Evolutionary conservation across 1,139 yeast genomes (phyloP).

Genomic region (Protomyces inundatus): DNA sequence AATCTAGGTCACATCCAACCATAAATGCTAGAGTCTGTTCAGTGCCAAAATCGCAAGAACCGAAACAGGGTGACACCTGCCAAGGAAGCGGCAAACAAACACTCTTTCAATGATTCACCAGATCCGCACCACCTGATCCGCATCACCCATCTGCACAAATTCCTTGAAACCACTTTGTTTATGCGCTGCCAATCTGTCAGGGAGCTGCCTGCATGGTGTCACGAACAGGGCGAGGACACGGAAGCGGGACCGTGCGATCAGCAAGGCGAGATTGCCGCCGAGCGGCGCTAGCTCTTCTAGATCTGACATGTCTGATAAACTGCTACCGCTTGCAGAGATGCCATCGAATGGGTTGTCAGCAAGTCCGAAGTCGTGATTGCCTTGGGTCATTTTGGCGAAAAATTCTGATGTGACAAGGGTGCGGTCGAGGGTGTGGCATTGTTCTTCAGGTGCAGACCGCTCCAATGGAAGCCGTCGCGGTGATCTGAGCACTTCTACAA

Average conservation of each 20-base stretch:
- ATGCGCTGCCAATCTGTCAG: not conserved
- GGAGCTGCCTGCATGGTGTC: not conserved
- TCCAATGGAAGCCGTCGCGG: not conserved
- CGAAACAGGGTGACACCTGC: not conserved
- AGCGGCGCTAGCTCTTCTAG: not conserved
- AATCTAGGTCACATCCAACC: too few species aligned
- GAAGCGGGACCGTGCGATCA: not conserved
- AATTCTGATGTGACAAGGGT: not conserved
- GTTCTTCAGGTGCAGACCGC: not conserved
- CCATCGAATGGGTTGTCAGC: not conserved
- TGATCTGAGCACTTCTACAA: not conserved
- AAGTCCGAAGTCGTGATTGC: not conserved
- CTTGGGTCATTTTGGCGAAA: not conserved
- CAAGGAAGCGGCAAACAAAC: not conserved
- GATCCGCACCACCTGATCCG: not conserved
- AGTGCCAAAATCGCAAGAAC: too few species aligned
- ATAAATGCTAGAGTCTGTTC: too few species aligned
- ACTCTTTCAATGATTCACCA: not conserved
- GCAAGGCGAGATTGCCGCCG: not conserved
- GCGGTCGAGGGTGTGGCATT: not conserved
- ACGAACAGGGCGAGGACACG: not conserved
- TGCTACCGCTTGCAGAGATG: not conserved
- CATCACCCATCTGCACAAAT: not conserved
- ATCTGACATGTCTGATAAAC: not conserved
- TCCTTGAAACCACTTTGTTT: not conserved